Conservation (phyloP, 805 yeast species). For the Candida dajiaensis region DNA sequence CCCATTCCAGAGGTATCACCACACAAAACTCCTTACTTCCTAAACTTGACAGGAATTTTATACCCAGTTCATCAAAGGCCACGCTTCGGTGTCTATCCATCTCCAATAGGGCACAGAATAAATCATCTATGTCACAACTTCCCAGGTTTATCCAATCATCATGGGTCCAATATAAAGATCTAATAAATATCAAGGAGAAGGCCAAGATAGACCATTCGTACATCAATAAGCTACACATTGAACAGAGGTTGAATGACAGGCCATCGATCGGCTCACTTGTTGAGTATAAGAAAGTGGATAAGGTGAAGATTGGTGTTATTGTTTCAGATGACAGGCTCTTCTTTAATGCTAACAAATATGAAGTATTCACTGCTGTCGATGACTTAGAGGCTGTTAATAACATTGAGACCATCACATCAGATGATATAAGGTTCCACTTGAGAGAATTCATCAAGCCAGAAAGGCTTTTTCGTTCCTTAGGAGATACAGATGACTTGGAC, state of each 20-base stretch:
- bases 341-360: slow-evolving; percentile 6
- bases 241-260: slow-evolving; percentile 1
- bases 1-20: background rate
- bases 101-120: background rate
- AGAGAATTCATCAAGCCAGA: slow-evolving; percentile 2
- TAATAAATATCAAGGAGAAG: background rate
- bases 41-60: background rate
- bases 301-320: slow-evolving; percentile 3
- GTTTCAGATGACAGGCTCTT: slow-evolving; percentile 7
- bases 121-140: background rate
- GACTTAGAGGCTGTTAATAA: background rate
- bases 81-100: background rate
- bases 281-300: slow-evolving; percentile 2
- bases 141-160: background rate
- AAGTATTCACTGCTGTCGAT: slow-evolving; percentile 2
- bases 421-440: slow-evolving; percentile 4
- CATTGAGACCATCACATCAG: slow-evolving; percentile 1
- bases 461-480: slow-evolving; percentile 2
- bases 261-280: slow-evolving; percentile 9
- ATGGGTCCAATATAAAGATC: background rate
- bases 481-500: background rate
- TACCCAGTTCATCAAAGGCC: background rate
- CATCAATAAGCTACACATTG: background rate
- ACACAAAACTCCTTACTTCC: background rate
- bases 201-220: background rate